Percentiles rank a stretch among this genome's conserved stretches.
These are phyloP conservation scores for Leptographium galeiforme DNA, from an alignment of 2,329 filamentous ascomycete species.

Conservation along the genomic window DNA sequence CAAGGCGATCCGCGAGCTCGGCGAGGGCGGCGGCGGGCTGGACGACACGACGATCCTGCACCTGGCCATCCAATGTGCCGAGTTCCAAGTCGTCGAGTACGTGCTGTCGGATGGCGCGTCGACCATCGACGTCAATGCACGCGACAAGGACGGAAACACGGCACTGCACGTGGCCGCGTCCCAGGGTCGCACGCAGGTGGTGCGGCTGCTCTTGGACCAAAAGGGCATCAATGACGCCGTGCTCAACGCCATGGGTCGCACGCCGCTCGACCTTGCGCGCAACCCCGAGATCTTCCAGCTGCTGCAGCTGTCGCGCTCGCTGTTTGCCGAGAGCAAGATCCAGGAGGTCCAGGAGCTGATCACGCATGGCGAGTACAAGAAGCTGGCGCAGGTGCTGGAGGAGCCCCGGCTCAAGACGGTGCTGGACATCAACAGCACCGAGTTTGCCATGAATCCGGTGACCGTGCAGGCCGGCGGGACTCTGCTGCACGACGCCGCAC, in stretches of 20 bases:
- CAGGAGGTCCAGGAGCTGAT: constrained; percentile 74
- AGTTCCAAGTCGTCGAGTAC: constrained; percentile 83
- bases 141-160: constrained; percentile 89
- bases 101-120: constrained; percentile 64
- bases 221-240: constrained; percentile 78
- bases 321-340: constrained; percentile 80
- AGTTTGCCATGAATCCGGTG: constrained; percentile 67
- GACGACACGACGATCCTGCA: constrained; percentile 87
- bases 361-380: constrained; percentile 57
- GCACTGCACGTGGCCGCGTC: constrained; percentile 77
- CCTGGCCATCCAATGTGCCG: constrained; percentile 88
- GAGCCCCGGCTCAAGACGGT: constrained; percentile 76
- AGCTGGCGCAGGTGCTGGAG: constrained; percentile 65
- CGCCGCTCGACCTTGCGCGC: constrained; percentile 76
- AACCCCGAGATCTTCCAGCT: constrained; percentile 94
- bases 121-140: constrained; percentile 69
- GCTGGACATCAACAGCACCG: constrained; percentile 82
- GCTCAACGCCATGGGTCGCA: constrained; percentile 70
- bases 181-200: constrained; percentile 67
- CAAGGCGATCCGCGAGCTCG: constrained; percentile 61
- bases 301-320: constrained; percentile 75
- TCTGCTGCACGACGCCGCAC: constrained; percentile 81
- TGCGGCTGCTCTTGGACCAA: constrained; percentile 72
- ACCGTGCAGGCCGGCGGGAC: constrained; percentile 80
- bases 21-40: constrained; percentile 30